These are phyloP conservation scores for Kurtzmaniella natalensis DNA, from an alignment of 1,139 yeast species.

Conservation along the genomic window DNA sequence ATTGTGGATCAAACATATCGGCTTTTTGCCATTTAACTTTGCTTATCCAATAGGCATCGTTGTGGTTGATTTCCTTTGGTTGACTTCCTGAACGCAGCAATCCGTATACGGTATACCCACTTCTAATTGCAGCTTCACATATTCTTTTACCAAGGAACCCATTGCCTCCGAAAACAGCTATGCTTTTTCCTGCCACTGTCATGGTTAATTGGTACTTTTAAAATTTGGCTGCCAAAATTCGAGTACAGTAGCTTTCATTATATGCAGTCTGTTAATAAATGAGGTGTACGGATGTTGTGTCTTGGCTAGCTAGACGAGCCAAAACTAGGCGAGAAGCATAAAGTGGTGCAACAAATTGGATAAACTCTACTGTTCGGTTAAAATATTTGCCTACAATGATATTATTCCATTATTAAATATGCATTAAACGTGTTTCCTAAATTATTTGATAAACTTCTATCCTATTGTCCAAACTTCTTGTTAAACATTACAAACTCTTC, in stretches of 20 bases:
- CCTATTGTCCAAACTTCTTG: slow-evolving; percentile 34
- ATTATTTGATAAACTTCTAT: too few relatives aligned
- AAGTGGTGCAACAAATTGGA: too few relatives aligned
- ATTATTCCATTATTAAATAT: too few relatives aligned
- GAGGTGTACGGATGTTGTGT: too few relatives aligned
- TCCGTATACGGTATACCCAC: slow-evolving; percentile 64
- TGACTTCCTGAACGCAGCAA: slow-evolving; percentile 57
- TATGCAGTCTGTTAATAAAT: too few relatives aligned
- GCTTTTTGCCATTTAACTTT: slow-evolving; percentile 68
- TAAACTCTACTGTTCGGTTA: too few relatives aligned
- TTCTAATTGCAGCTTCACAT: slow-evolving; percentile 60
- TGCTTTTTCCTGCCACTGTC: slow-evolving; percentile 17
- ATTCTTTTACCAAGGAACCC: slow-evolving; percentile 77
- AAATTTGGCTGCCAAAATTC: too few relatives aligned
- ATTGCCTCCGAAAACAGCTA: slow-evolving; percentile 80
- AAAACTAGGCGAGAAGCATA: too few relatives aligned
- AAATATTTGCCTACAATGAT: too few relatives aligned
- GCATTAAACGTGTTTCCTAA: too few relatives aligned
- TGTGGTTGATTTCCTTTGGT: slow-evolving; percentile 31
- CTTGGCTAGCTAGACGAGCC: too few relatives aligned
- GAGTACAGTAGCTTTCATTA: too few relatives aligned
- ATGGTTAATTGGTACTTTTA: slow-evolving; percentile 4
- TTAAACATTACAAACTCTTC: slow-evolving; percentile 41
- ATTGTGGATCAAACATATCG: slow-evolving; percentile 60
- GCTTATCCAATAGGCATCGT: slow-evolving; percentile 45